Conservation (phyloP, 2,329 filamentous ascomycete genomes). For the Exutisphaerella laricina region DNA sequence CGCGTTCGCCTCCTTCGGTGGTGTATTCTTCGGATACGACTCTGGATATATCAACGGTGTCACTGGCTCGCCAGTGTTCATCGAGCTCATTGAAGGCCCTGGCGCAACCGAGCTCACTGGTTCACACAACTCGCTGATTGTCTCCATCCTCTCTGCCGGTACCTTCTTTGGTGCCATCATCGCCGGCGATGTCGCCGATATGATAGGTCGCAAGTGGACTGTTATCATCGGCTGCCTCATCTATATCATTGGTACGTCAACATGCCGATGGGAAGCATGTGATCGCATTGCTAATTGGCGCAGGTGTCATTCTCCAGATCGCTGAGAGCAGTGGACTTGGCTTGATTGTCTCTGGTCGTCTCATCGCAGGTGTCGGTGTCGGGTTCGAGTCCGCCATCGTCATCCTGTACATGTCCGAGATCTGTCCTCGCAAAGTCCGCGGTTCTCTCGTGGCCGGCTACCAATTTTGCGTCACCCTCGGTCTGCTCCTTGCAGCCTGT, state of each 20-base stretch:
- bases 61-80: slow-evolving; percentile 45
- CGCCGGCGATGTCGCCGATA: slow-evolving; percentile 71
- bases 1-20: slow-evolving; percentile 46
- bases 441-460: slow-evolving; percentile 76
- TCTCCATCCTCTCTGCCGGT: slow-evolving; percentile 64
- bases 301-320: slow-evolving; percentile 59
- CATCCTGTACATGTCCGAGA: slow-evolving; percentile 84
- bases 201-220: slow-evolving; percentile 66
- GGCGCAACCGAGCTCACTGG: slow-evolving; percentile 28
- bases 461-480: slow-evolving; percentile 78
- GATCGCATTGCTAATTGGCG: slow-evolving; percentile 5
- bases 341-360: slow-evolving; percentile 65
- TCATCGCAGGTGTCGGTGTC: slow-evolving; percentile 71
- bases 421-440: slow-evolving; percentile 53
- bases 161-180: slow-evolving; percentile 76
- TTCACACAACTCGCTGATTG: slow-evolving; percentile 54
- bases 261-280: not conserved
- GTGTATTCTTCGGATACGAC: slow-evolving; percentile 73
- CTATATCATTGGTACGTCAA: slow-evolving; percentile 51
- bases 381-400: slow-evolving; percentile 76
- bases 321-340: slow-evolving; percentile 49
- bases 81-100: slow-evolving; percentile 46
- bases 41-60: slow-evolving; percentile 64
- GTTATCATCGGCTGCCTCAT: slow-evolving; percentile 65
- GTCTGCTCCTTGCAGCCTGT: slow-evolving; percentile 59